Evolutionary conservation across 164 flowering plant species (phyloP), one percentile per base, ranked within the genome.

Genomic region (Amborella trichopoda): DNA sequence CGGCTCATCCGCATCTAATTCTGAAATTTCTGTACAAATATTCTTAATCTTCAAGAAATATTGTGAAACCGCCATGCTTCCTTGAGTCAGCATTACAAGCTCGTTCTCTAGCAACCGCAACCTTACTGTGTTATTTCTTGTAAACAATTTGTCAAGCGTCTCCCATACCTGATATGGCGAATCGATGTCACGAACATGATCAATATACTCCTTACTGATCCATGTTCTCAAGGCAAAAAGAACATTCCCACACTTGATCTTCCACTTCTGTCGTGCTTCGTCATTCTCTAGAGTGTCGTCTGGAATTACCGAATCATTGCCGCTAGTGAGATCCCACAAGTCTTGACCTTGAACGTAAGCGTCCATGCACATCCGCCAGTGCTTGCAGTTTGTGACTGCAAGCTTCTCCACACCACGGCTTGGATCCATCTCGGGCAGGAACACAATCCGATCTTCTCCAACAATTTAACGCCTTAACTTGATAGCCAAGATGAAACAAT

Each of bases 51-150:
- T 48, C 23, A 21, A 28, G 30, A 55, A 55, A 30, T 14, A 47
- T 19, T 55, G 2, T 22, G 47, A 39, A 28, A 28, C 28, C 17
- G 47, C 41, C 4, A 48, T 41, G 25, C 42, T 11, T 3, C 54
- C 26, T 48, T 49, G 36, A 19, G 25, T 56, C 9, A 43, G 3
- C 4, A 23, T 56, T 6, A 43, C 48, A 22, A 40, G 26, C 25
- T 56, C 48, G 42, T 48, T 56, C 32, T 55, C 53, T 28, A 47
- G 18, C n/a, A 39, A 27, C 25, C 48, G 40, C 24, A 55, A n/a
- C 3, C 17, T 23, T 22, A 30, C 23, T 10, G n/a, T 40, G 19
- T 55, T 21, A 28, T 55, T 55, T 4, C 17, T 49, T 4, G 23
- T 30, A 48, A 56, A 56, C 28, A 56, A 19, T 19, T 26, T 13